Evolutionary conservation across 2,329 filamentous ascomycete species (phyloP), one percentile per base, ranked within the genome.

Genomic region (Claviceps sp.): DNA sequence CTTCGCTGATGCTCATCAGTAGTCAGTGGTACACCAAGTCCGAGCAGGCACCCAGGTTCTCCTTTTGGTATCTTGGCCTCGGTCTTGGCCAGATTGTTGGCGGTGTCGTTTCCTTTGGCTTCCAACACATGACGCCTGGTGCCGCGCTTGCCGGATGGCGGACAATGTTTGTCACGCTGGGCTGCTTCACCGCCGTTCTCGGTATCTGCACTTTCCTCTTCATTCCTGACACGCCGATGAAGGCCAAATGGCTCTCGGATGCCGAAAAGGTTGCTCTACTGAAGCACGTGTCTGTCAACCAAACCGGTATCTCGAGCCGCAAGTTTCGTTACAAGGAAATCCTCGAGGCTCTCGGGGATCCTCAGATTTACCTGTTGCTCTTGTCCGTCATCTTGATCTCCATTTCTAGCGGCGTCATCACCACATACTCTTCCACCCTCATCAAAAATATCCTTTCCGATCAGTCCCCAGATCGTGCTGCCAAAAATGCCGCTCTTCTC

Each of bases 161-260:
- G 5, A 83, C 77, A 77, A 73, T 86, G 23, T 87, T 87, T 63
- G 79, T 86, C 46, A 76, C 83, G 13, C 80, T 87, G 58, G 83
- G 83, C 8, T 68, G 71, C 4, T 67, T 67, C 23, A 70, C 68
- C 2, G 61, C 68, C 3, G 16, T 59, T 6, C 60, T 68, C 5
- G 68, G 66, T 0, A 45, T 68, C 8, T 59, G 55, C 47, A 63
- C 63, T 7, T 57, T 67, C 36, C 39, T 64, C 23, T 62, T 68
- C 40, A 59, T 70, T 1, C 68, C 67, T 3, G 65, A 69, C 42
- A 77, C 54, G 58, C 77, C 66, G 1, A 76, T 75, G 59, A 72
- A 77, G 38, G 65, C 74, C 2, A 64, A 63, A 9, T 68, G 65
- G 53, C 61, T 80, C 13, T 69, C 70, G 1, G 69, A 71, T 9